Evolutionary conservation across 73 alveolate genomes (phyloP).

Genomic region (Paraurostyla sp.): DNA sequence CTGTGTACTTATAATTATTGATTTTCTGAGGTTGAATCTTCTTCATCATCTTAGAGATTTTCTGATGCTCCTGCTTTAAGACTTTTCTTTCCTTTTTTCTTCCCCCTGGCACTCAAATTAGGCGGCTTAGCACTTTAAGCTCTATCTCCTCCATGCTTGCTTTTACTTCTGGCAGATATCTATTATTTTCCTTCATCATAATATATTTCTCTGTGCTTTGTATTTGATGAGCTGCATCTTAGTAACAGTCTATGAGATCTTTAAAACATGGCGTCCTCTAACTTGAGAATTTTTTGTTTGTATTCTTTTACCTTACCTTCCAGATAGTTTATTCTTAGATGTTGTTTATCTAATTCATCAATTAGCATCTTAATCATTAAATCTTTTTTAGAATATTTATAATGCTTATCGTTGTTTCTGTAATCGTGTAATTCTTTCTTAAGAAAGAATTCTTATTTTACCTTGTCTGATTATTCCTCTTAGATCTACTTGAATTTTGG

Average conservation of each 20-base stretch:
- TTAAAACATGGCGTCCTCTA: conserved; percentile 32
- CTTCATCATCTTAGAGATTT: background rate
- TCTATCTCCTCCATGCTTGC: too few species aligned
- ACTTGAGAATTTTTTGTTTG: background rate
- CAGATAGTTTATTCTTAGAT: background rate
- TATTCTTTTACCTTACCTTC: conserved; percentile 4
- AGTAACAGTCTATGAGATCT: conserved; percentile 38
- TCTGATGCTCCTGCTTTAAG: background rate
- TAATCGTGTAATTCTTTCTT: conserved; percentile 23
- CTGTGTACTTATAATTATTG: background rate
- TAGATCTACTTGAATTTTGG: background rate
- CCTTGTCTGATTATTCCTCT: background rate
- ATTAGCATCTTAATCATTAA: conserved; percentile 26
- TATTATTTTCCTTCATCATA: background rate
- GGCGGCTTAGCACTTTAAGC: background rate
- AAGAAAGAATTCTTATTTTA: background rate
- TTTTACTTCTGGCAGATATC: background rate
- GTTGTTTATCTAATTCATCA: conserved; percentile 30
- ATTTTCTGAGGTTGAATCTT: background rate
- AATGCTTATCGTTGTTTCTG: background rate
- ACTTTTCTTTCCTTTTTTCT: background rate
- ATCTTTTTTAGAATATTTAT: background rate
- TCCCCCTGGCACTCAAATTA: background rate
- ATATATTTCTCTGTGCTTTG: background rate
- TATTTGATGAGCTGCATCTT: conserved; percentile 11